These are phyloP conservation scores for Scutellaria barbata DNA, from an alignment of 257 asterid species.

Conservation along the genomic window DNA sequence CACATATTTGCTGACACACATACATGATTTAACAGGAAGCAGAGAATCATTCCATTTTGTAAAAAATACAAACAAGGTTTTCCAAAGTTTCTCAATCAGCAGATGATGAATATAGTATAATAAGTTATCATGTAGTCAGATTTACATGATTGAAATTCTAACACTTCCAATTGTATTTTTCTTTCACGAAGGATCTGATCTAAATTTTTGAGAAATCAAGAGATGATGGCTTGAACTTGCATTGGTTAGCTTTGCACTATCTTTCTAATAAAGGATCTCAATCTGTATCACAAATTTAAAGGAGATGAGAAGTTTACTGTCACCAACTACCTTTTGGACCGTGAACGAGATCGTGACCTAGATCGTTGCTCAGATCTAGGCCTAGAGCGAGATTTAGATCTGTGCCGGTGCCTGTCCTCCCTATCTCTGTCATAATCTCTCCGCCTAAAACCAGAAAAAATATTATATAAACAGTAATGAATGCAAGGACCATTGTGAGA, in stretches of 20 bases:
- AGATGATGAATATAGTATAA: background rate
- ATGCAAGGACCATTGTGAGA: conserved; percentile 3
- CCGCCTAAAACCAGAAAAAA: conserved; percentile 49
- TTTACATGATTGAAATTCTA: background rate
- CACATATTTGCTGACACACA: background rate
- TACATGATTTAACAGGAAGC: background rate
- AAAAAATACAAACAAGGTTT: background rate
- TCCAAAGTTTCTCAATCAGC: background rate
- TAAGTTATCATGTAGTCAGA: background rate
- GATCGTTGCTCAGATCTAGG: conserved; percentile 66
- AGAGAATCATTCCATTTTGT: background rate
- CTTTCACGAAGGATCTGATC: background rate
- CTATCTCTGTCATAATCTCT: conserved; percentile 67
- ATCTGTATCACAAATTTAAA: conserved; percentile 13
- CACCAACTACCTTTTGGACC: conserved; percentile 67
- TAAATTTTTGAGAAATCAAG: background rate
- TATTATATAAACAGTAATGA: background rate
- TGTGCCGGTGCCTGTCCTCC: conserved; percentile 66
- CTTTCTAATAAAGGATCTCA: background rate
- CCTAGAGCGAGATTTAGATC: conserved; percentile 71
- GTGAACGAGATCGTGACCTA: conserved; percentile 76
- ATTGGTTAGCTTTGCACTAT: background rate
- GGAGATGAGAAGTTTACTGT: background rate
- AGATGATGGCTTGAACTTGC: background rate
- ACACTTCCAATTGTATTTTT: background rate